phyloP scores from a whole-genome alignment of 768 basidiomycete genomes.

The Cyclocybe cylindracea region DNA sequence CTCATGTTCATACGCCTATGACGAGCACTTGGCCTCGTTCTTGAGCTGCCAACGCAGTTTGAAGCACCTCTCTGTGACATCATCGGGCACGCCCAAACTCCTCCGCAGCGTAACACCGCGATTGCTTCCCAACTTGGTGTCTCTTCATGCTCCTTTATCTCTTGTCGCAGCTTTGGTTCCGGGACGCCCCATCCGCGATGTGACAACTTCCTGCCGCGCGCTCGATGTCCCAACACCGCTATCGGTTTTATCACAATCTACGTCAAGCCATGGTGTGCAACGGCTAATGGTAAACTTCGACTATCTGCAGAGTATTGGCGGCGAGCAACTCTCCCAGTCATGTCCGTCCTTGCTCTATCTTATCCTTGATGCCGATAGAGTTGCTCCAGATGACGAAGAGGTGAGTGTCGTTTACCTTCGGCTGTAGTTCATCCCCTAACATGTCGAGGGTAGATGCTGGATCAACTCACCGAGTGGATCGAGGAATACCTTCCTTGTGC shows the following conservation, averaged over 20 bases:
- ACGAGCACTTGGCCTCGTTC: conserved; percentile 15
- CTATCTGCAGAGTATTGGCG: conserved; percentile 13
- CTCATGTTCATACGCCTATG: conserved; percentile 16
- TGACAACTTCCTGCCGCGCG: conserved; percentile 9
- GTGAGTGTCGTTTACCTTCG: conserved; percentile 1
- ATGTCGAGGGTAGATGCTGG: conserved; percentile 13
- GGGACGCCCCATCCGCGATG: conserved; percentile 18
- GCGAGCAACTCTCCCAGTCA: conserved; percentile 13
- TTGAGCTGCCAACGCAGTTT: conserved; percentile 15
- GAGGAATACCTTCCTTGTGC: conserved; percentile 21
- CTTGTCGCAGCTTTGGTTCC: conserved; percentile 19
- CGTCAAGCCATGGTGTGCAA: conserved; percentile 15
- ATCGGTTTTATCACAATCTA: conserved; percentile 17
- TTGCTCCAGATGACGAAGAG: conserved; percentile 21
- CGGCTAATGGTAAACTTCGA: conserved; percentile 18
- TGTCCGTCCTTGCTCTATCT: conserved; percentile 15
- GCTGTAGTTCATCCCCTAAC: background rate
- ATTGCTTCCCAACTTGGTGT: conserved; percentile 15
- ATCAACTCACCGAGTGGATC: conserved; percentile 21
- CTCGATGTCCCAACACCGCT: conserved; percentile 8
- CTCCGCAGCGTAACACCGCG: conserved; percentile 3
- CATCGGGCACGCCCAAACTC: background rate
- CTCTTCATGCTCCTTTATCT: conserved; percentile 19
- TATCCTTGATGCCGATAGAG: conserved; percentile 17
- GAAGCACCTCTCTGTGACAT: conserved; percentile 10